Evolutionary conservation across 2,329 filamentous ascomycete genomes (phyloP).

Genomic region (Monilinia vaccinii-corymbosi): DNA sequence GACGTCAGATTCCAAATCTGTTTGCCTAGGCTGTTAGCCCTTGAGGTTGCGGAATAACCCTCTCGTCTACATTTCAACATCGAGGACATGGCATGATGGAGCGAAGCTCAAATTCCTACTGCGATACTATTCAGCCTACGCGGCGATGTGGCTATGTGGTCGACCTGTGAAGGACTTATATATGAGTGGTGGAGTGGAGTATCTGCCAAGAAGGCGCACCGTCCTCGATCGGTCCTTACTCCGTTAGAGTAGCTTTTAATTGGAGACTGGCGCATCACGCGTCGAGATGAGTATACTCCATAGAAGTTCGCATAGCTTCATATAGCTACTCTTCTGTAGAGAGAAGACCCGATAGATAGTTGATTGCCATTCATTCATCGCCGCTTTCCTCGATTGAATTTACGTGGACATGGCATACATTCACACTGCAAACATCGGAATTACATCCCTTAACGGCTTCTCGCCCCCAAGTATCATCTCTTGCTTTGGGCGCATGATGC

Average conservation of each 20-base stretch:
- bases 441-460: neutral
- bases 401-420: neutral
- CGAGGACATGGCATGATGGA: neutral
- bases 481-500: neutral
- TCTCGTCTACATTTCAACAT: constrained; percentile 26
- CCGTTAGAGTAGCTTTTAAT: neutral
- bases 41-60: constrained; percentile 69
- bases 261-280: neutral
- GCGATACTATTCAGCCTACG: neutral
- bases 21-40: constrained; percentile 83
- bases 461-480: neutral
- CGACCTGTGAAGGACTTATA: too few species aligned
- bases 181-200: neutral
- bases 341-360: neutral
- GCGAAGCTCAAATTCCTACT: neutral
- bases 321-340: neutral
- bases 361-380: neutral
- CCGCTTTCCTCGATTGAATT: neutral
- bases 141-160: neutral
- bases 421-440: neutral
- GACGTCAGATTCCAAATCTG: constrained; percentile 83
- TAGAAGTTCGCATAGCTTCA: neutral
- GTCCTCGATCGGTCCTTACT: neutral
- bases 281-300: neutral
- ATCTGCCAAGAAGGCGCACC: neutral